Evolutionary conservation across 306 rosid genomes (phyloP).

Genomic region (Vigna unguiculata): DNA sequence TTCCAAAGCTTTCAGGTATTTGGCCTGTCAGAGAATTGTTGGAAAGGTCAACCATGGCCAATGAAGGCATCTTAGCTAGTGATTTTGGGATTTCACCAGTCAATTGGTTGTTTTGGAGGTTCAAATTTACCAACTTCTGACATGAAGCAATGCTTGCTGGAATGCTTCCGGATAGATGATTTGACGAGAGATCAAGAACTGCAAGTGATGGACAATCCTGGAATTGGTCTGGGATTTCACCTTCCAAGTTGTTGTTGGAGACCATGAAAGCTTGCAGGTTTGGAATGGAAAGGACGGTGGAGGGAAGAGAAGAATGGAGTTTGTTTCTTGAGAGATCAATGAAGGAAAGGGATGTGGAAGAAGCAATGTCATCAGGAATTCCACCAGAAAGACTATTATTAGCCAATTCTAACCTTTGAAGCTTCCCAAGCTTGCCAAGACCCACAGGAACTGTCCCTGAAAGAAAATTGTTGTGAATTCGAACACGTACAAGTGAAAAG

Average conservation of each 20-base stretch:
- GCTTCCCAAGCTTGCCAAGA: constrained; percentile 83
- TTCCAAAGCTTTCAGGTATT: constrained; percentile 82
- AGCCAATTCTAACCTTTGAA: constrained; percentile 92
- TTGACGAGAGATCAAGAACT: constrained; percentile 84
- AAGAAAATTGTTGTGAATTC: constrained; percentile 88
- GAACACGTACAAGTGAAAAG: constrained; percentile 79
- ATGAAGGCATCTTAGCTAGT: constrained; percentile 76
- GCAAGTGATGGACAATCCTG: constrained; percentile 92
- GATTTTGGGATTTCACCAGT: constrained; percentile 79
- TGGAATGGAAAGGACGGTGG: constrained; percentile 78
- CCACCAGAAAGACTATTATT: constrained; percentile 85
- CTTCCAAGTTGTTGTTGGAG: constrained; percentile 74
- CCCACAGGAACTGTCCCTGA: constrained; percentile 81
- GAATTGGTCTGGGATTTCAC: constrained; percentile 82
- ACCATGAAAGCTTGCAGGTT: constrained; percentile 79
- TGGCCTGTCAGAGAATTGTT: constrained; percentile 89
- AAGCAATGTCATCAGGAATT: constrained; percentile 81
- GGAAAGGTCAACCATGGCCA: constrained; percentile 90
- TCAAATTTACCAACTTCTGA: constrained; percentile 80
- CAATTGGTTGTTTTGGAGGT: constrained; percentile 81
- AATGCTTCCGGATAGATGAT: constrained; percentile 73
- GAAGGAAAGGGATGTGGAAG: constrained; percentile 88
- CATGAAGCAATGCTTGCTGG: constrained; percentile 89
- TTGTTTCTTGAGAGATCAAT: constrained; percentile 82
- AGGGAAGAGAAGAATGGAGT: constrained; percentile 83